Base-by-base conservation (phyloP, 1,284 basidiomycete species). In the Trametes versicolor region DNA sequence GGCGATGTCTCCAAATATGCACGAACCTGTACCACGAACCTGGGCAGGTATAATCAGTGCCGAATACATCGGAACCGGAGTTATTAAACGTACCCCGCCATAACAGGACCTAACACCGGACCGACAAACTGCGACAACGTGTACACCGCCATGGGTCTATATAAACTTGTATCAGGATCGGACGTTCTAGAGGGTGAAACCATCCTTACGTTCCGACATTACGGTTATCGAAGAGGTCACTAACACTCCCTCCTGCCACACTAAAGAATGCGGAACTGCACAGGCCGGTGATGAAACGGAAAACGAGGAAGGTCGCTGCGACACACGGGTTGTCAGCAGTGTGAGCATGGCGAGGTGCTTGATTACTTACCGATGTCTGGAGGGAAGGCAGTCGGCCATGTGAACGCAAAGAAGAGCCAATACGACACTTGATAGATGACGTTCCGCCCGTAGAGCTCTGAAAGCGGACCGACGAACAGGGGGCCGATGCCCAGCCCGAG, bases 171-270 rank as follows among this genome's bases (percentile, higher is more conserved):
- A 43, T 50, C 67, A 29, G 32, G 12, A 4, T 5, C 47, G 12
- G 15, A 15, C 27, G 6, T 23, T 34, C n/a, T 8, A 4, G 25
- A 58, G 58, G 19, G 34, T 49, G 23, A 21, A 49, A 21, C 29
- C 19, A 29, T 6, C 81, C 89, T 68, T 71, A 93, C 87, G 82
- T 89, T 55, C 86, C 90, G 9, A 95, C 88, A 17, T 84, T 80
- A 0, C 77, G 72, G 67, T 92, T 87, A 0, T 79, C 75, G 72
- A 94, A 95, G 62, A 94, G 74, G 74, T 95, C 94, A 23, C 88
- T 88, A 23, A 95, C 86, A 55, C 87, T 90, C 2, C 94, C 94
- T 0, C 94, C 94, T 0, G 91, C 89, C 1, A 96, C 93, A 62
- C 87, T 90, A 23, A 96, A 78, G 76, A 96, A 96, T 0, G 92